A percentile compares a stretch with the other conserved stretches of the same genome.
Evolutionary conservation across 2,329 filamentous ascomycete genomes (phyloP).

Genomic region (Aspergillus sp.): DNA sequence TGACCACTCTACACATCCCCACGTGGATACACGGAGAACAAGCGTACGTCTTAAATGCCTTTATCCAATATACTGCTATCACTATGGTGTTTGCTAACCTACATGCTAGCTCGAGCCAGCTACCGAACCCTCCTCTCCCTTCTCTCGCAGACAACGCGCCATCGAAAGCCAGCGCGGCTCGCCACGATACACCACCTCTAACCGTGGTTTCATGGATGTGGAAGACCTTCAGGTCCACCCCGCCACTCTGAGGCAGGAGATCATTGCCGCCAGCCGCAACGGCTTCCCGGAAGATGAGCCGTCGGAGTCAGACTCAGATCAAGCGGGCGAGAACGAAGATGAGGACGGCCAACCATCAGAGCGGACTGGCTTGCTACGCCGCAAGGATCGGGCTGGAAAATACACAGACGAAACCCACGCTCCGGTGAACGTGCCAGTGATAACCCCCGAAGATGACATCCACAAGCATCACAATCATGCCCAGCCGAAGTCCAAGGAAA

Average conservation of each 20-base stretch:
- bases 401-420: constrained; percentile 30
- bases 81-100: not conserved
- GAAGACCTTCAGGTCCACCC: constrained; percentile 80
- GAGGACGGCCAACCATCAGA: constrained; percentile 52
- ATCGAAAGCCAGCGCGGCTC: constrained; percentile 26
- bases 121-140: constrained; percentile 26
- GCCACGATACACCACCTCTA: constrained; percentile 51
- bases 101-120: constrained; percentile 23
- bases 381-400: constrained; percentile 39
- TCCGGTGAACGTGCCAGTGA: constrained; percentile 10
- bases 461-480: constrained; percentile 76
- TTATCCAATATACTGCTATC: too few species aligned
- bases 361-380: constrained; percentile 34
- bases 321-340: constrained; percentile 47
- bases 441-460: constrained; percentile 30
- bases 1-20: constrained; percentile 32
- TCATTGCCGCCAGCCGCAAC: constrained; percentile 77
- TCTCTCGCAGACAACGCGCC: constrained; percentile 28
- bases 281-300: constrained; percentile 57
- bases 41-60: too few species aligned
- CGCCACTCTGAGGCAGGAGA: constrained; percentile 84
- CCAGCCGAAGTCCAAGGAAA: constrained; percentile 63
- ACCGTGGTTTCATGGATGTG: constrained; percentile 54
- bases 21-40: constrained; percentile 58
- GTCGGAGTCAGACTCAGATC: constrained; percentile 57